Base-by-base conservation (phyloP, 2,329 filamentous ascomycete species). In the Pseudogymnoascus sp. region DNA sequence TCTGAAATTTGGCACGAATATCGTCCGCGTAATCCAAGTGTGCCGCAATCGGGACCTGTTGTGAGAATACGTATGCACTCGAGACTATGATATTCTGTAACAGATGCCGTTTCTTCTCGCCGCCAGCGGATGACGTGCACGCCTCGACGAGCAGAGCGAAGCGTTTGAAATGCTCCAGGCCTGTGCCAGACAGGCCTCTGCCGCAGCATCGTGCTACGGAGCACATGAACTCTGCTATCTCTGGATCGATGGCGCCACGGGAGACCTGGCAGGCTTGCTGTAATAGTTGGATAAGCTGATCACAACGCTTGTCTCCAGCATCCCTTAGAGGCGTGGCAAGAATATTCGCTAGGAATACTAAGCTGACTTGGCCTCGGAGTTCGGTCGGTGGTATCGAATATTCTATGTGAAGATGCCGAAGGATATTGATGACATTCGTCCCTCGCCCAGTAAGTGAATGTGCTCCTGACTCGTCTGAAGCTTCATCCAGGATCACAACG, bases 121-220 rank as follows among this genome's bases (percentile, higher is more conserved):
- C 41, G 12, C 44, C 63, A 61, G 55, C 59, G 9, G 33, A 62
- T 29, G 33, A 62, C 27, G 8, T 48, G 33, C 58, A 48, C 6
- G 29, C 41, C 38, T 72, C 65, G 6, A 72, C 51, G 36, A 59
- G 60, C 3, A 60, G 58, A 62, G 73, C 71, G 5, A 71, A 67
- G 29, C 80, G 71, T 61, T 79, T 72, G 13, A 76, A 71, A 51
- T 77, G 70, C 29, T 73, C 70, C 15, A 75, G 73, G 21, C 71
- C 70, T 31, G 74, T 73, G 5, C 63, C 69, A 1, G 69, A 68
- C 10, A 72, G 66, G 5, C 72, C 75, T 63, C 78, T 77, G 13
- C 78, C 75, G 65, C 79, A 81, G 65, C 74, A 79, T 33, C 79
- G 76, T 2, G 81, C 78, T 9, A 82, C 70, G 5, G 76, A 77